Conservation (phyloP, 495 filamentous ascomycete genomes). For the Aspergillus panamensis region DNA sequence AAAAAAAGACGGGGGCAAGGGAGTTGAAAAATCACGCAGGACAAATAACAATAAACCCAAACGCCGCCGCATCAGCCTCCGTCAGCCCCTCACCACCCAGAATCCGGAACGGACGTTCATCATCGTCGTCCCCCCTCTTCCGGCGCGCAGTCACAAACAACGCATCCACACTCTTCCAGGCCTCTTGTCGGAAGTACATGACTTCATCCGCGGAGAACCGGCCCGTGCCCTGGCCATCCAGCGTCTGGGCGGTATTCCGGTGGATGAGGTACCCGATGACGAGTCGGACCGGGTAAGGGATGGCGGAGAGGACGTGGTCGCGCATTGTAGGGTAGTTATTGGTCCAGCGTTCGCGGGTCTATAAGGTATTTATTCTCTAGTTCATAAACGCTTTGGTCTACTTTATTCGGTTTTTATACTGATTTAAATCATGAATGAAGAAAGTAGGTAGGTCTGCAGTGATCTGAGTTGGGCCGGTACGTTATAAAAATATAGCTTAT, state of each 20-base stretch:
- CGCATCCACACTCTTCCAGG: conserved; percentile 51
- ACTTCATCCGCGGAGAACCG: conserved; percentile 51
- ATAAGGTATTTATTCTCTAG: conserved; percentile 4
- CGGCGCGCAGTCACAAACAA: conserved; percentile 28
- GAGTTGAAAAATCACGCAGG: conserved; percentile 56
- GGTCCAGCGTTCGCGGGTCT: conserved; percentile 45
- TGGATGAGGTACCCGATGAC: conserved; percentile 53
- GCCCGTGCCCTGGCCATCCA: conserved; percentile 55
- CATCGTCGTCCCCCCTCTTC: conserved; percentile 11
- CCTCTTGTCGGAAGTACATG: conserved; percentile 37
- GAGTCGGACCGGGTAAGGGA: conserved; percentile 51
- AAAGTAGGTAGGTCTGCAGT: not conserved
- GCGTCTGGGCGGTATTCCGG: conserved; percentile 34
- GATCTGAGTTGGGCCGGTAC: conserved; percentile 21
- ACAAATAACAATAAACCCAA: conserved; percentile 54
- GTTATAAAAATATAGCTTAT: conserved; percentile 56
- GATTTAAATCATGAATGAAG: not conserved
- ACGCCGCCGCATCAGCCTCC: conserved; percentile 55
- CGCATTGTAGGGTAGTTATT: conserved; percentile 63
- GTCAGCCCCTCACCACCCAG: conserved; percentile 52
- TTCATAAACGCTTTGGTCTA: too few species aligned
- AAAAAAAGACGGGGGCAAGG: not conserved
- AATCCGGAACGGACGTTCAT: conserved; percentile 50
- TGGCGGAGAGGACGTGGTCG: conserved; percentile 40
- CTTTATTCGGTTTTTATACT: not conserved